Percentiles rank a stretch among this genome's conserved stretches.
Conservation (phyloP, 2,329 filamentous ascomycete genomes). For the Neofusicoccum laricinum region DNA sequence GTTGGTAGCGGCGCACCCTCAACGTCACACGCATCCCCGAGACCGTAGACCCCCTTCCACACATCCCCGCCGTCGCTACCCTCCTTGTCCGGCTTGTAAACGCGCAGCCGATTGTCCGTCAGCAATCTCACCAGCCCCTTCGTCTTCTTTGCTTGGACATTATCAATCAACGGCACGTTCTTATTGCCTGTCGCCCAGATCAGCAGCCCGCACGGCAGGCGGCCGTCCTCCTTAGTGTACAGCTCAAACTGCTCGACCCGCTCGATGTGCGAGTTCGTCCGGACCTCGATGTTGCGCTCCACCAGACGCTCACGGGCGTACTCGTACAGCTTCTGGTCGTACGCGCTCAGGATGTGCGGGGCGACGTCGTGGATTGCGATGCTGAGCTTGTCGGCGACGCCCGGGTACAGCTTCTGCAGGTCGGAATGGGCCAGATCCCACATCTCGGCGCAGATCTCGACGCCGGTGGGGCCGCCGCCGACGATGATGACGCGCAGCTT, state of each 20-base stretch:
- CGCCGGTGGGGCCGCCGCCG: constrained; percentile 43
- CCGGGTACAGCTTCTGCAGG: constrained; percentile 40
- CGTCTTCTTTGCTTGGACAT: constrained; percentile 31
- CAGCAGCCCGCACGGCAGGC: constrained; percentile 36
- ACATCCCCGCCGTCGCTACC: constrained; percentile 24
- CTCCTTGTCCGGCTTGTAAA: constrained; percentile 26
- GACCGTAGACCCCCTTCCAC: constrained; percentile 24
- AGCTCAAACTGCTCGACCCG: constrained; percentile 34
- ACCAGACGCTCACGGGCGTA: constrained; percentile 40
- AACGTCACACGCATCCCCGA: constrained; percentile 41
- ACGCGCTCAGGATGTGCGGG: constrained; percentile 39
- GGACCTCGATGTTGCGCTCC: constrained; percentile 37
- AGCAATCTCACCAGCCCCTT: constrained; percentile 34
- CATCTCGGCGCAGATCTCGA: constrained; percentile 44
- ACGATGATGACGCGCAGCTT: constrained; percentile 40
- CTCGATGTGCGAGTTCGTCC: constrained; percentile 38
- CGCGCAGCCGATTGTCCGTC: constrained; percentile 33
- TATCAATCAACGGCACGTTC: constrained; percentile 31
- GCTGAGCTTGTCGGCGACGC: constrained; percentile 37
- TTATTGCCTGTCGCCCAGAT: constrained; percentile 42
- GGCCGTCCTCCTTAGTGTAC: constrained; percentile 35
- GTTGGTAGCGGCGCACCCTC: constrained; percentile 34
- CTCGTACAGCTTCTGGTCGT: constrained; percentile 40
- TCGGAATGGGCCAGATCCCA: constrained; percentile 41
- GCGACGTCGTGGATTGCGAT: constrained; percentile 48